A percentile compares a stretch with the other conserved stretches of the same genome.
These are phyloP conservation scores for Claviceps maximensis DNA, from an alignment of 2,329 filamentous ascomycete genomes.

Conservation along the genomic window DNA sequence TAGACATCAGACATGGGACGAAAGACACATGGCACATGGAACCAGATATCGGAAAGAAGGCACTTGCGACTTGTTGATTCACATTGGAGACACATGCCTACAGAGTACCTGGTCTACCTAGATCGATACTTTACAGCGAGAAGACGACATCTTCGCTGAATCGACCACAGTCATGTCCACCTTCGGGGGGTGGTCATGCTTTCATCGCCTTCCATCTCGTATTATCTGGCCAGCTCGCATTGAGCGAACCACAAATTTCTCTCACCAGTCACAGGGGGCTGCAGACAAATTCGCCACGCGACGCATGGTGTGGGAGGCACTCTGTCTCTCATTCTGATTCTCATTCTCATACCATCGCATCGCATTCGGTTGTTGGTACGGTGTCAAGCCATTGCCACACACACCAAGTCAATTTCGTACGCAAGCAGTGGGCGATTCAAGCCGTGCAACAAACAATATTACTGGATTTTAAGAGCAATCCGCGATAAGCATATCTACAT, in stretches of 20 bases:
- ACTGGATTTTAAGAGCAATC: not conserved
- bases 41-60: not conserved
- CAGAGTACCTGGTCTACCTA: not conserved
- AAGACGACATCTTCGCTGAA: not conserved
- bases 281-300: not conserved
- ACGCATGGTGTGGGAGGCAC: not conserved
- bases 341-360: not conserved
- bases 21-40: not conserved
- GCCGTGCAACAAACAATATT: not conserved
- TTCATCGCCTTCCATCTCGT: constrained; percentile 5
- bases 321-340: not conserved
- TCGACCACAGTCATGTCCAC: not conserved
- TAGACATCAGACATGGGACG: not conserved
- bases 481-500: not conserved
- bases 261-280: not conserved
- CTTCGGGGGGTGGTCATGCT: not conserved
- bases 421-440: not conserved
- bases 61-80: not conserved
- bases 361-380: not conserved
- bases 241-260: not conserved
- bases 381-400: constrained; percentile 1
- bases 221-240: constrained; percentile 1
- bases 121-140: not conserved
- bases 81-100: not conserved
- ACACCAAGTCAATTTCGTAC: constrained; percentile 1